Conservation (phyloP, 352 stramenopile species). For the Thalassiosira delicatula region DNA sequence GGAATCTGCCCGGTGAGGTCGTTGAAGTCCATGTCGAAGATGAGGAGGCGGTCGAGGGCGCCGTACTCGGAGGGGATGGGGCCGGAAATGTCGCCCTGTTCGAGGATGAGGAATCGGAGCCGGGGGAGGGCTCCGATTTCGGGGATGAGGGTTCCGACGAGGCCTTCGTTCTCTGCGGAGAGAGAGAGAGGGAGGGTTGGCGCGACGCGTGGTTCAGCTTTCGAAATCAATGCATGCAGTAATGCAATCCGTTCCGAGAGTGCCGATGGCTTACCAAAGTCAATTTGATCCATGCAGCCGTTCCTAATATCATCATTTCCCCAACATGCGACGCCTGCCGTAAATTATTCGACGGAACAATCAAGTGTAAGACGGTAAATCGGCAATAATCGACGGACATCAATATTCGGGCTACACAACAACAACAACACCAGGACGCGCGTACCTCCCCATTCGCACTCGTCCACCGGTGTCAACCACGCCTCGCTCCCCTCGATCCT, state of each 20-base stretch:
- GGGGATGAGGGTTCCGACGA: conserved; percentile 65
- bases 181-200: neutral
- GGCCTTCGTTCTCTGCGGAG: conserved; percentile 64
- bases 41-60: conserved; percentile 49
- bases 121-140: conserved; percentile 37
- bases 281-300: conserved; percentile 61
- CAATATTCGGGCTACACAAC: too few relatives aligned
- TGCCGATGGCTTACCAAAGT: conserved; percentile 52
- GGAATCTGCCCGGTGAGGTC: conserved; percentile 37
- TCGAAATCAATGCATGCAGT: neutral
- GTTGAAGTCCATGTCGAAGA: conserved; percentile 57
- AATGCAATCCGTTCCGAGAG: too few relatives aligned
- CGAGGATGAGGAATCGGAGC: conserved; percentile 49
- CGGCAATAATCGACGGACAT: too few relatives aligned
- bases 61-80: conserved; percentile 42
- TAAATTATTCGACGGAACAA: too few relatives aligned
- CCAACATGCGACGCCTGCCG: too few relatives aligned
- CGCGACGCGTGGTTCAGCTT: neutral
- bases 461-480: conserved; percentile 62
- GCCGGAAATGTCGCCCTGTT: conserved; percentile 49
- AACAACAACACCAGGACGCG: too few relatives aligned
- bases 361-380: too few relatives aligned
- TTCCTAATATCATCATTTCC: too few relatives aligned
- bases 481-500: conserved; percentile 27
- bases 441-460: too few relatives aligned